Evolutionary conservation across 306 rosid species (phyloP).

Genomic region (Cicer chorassanicum): DNA sequence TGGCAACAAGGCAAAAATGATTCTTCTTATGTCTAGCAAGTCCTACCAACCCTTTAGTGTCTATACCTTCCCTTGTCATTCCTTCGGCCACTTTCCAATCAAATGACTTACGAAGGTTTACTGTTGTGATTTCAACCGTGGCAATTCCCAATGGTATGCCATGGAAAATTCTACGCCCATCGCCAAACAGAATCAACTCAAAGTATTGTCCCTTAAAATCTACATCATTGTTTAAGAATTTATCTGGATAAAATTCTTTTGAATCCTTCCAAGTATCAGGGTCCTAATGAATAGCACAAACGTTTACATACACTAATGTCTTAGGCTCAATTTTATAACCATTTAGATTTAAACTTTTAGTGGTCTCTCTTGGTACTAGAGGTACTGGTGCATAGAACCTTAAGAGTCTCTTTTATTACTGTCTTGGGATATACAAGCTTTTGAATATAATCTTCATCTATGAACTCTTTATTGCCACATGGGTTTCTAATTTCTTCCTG

Average conservation of each 20-base stretch:
- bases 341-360: neutral
- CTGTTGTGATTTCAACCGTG: neutral
- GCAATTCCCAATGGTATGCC: constrained; percentile 18
- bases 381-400: constrained; percentile 18
- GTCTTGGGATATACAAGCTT: constrained; percentile 2
- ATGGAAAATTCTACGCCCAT: constrained; percentile 4
- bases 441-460: constrained; percentile 25
- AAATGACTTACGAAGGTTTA: neutral
- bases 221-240: constrained; percentile 1
- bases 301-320: neutral
- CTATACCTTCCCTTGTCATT: neutral
- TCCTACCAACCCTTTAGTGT: constrained; percentile 4
- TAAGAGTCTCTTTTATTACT: constrained; percentile 4
- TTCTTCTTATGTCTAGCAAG: constrained; percentile 21
- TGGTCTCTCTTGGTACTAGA: constrained; percentile 1
- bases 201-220: constrained; percentile 1
- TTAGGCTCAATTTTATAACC: constrained; percentile 8
- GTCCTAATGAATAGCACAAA: constrained; percentile 9
- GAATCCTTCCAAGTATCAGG: neutral
- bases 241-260: neutral
- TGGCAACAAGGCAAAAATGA: constrained; percentile 18
- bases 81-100: constrained; percentile 11
- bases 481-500: constrained; percentile 7
- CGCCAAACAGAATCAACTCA: constrained; percentile 9
- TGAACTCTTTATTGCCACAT: neutral